Evolutionary conservation across 2,329 filamentous ascomycete genomes (phyloP), one percentile per base, ranked within the genome.

Genomic region (Beauveria asiatica): DNA sequence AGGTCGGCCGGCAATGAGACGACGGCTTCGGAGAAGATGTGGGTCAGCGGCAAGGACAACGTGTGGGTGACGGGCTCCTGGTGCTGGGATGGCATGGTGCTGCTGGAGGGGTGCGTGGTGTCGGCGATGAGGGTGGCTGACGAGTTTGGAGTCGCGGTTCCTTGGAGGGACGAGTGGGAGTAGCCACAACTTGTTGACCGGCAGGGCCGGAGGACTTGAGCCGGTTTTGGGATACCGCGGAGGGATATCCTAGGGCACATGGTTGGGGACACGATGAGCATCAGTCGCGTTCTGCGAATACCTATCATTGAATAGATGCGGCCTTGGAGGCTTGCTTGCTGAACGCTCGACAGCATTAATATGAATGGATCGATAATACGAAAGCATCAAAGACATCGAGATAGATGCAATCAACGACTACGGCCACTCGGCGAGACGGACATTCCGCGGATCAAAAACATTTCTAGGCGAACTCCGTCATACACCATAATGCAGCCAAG

Each of bases 31-130:
- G 49, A 61, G 13, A 23, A 61, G 16, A 23, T 44, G 4, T 85
- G 82, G 81, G 73, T 68, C 8, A 85, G 82, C 61, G 82, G 82
- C 0, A 72, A 82, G 54, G 74, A 76, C 8, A 75, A 77, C 45
- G 77, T 86, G 0, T 85, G 78, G 75, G 65, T 85, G 13, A 74
- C 76, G 1, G 83, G 83, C 6, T 80, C 81, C 0, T 86, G 83
- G 83, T 86, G 82, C 64, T 85, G 83, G 83, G 83, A 86, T 67
- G 83, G 83, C 3, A 82, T 86, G 82, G 82, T 86, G 1, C 64
- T 86, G 17, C 68, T 86, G 3, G 83, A 85, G 67, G 83, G 83
- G 1, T 86, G 83, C 59, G 73, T 85, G 3, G 75, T 82, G 2
- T 85, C 82, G 8, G 82, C 83, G 1, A 81, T 82, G 75, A 74